phyloP scores from a whole-genome alignment of 2,329 filamentous ascomycete genomes.

The Immersiporthe knoxdaviesiana region DNA sequence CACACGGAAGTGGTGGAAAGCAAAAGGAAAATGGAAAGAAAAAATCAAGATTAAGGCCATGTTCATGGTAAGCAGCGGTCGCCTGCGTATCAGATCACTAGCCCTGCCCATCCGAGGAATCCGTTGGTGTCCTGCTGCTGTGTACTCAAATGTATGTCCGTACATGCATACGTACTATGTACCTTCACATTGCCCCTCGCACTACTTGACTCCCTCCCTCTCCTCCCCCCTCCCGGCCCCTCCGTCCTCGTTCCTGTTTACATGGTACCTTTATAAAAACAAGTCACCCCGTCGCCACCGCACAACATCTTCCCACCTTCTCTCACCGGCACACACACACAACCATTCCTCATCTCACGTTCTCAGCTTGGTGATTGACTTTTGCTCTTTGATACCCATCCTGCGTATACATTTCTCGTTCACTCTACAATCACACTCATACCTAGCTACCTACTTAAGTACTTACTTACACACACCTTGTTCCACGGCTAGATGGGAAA shows the following conservation, averaged over 20 bases:
- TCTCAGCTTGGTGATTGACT: background rate
- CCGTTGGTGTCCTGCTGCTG: background rate
- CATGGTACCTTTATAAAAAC: constrained; percentile 10
- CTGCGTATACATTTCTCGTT: background rate
- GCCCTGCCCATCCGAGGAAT: background rate
- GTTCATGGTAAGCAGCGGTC: background rate
- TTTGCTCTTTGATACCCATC: constrained; percentile 7
- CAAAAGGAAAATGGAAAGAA: too few relatives aligned
- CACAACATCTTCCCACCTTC: background rate
- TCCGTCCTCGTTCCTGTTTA: background rate
- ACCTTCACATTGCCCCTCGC: background rate
- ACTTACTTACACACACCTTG: background rate
- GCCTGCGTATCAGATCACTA: background rate
- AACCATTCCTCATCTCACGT: background rate
- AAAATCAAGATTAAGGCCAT: background rate
- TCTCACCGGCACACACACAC: background rate
- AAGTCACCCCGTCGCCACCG: background rate
- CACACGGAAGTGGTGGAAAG: background rate
- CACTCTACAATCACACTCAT: background rate
- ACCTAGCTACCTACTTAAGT: background rate
- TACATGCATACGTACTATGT: background rate
- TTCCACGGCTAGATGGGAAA: background rate
- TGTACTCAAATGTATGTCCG: background rate
- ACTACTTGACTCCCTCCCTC: background rate
- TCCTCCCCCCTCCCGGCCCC: background rate